phyloP scores from a whole-genome alignment of 352 stramenopile species.

The Phytopythium oedochilum region DNA sequence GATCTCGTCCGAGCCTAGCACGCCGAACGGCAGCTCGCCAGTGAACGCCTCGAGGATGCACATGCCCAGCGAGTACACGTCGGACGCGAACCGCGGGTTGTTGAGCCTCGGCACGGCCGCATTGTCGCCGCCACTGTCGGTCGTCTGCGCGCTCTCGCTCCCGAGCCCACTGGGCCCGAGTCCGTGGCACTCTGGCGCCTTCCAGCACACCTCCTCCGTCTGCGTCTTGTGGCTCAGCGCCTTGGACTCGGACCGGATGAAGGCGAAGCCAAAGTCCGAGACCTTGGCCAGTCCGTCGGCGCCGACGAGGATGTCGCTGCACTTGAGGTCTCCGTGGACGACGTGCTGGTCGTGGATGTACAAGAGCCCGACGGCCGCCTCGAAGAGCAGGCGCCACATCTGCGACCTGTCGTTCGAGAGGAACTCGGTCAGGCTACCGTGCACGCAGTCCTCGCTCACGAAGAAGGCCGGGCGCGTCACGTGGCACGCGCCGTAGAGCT shows the following conservation, averaged over 20 bases:
- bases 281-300: constrained; percentile 11
- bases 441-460: constrained; percentile 25
- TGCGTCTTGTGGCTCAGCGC: constrained; percentile 3
- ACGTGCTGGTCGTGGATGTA: constrained; percentile 9
- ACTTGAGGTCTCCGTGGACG: constrained; percentile 21
- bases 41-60: constrained; percentile 38
- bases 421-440: constrained; percentile 21
- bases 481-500: constrained; percentile 46
- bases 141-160: constrained; percentile 9
- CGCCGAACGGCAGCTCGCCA: constrained; percentile 22
- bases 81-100: constrained; percentile 26
- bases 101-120: not conserved
- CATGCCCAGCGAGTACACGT: constrained; percentile 41
- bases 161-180: not conserved
- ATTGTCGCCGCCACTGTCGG: not conserved
- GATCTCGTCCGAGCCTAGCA: constrained; percentile 22
- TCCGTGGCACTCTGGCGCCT: constrained; percentile 7
- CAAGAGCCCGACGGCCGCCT: constrained; percentile 2
- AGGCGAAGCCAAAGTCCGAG: constrained; percentile 15
- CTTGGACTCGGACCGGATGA: constrained; percentile 2
- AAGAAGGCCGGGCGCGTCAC: constrained; percentile 31
- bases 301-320: constrained; percentile 10
- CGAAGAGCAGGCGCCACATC: constrained; percentile 6
- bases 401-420: constrained; percentile 9
- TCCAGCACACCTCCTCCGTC: not conserved